Evolutionary conservation across 129 eudicot species (phyloP).

Genomic region (Lonicera japonica): DNA sequence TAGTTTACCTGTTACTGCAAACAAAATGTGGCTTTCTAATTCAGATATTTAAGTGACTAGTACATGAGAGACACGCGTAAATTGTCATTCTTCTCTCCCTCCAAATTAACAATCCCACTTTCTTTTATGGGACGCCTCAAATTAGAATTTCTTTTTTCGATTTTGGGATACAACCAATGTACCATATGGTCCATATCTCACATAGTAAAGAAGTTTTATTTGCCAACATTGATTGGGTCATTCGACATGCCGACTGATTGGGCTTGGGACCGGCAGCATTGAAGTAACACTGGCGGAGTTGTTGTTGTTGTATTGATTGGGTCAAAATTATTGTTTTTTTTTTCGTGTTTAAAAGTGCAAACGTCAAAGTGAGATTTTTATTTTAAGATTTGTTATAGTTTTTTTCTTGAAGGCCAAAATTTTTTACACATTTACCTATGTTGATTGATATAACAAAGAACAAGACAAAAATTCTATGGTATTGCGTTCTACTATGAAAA

Average conservation of each 20-base stretch:
- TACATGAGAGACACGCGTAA: neutral
- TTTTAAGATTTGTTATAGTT: too few relatives aligned
- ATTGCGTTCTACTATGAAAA: neutral
- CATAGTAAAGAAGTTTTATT: neutral
- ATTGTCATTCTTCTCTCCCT: neutral
- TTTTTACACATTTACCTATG: too few relatives aligned
- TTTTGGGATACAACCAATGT: neutral
- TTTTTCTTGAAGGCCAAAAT: neutral
- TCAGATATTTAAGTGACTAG: neutral
- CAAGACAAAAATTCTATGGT: neutral
- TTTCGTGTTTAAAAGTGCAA: too few relatives aligned
- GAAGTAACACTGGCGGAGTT: too few relatives aligned
- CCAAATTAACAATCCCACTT: neutral
- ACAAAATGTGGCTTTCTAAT: neutral
- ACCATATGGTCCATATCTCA: neutral
- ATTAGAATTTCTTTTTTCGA: neutral
- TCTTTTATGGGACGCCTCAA: neutral
- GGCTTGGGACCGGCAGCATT: too few relatives aligned
- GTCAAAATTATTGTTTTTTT: too few relatives aligned
- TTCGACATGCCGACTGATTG: too few relatives aligned
- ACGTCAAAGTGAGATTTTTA: too few relatives aligned
- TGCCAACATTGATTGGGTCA: too few relatives aligned
- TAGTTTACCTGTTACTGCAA: conserved; percentile 88
- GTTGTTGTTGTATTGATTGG: too few relatives aligned
- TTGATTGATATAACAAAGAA: neutral